Evolutionary conservation across 495 filamentous ascomycete genomes (phyloP), one percentile per base, ranked within the genome.

Genomic region (Astrocystis sublimbata): DNA sequence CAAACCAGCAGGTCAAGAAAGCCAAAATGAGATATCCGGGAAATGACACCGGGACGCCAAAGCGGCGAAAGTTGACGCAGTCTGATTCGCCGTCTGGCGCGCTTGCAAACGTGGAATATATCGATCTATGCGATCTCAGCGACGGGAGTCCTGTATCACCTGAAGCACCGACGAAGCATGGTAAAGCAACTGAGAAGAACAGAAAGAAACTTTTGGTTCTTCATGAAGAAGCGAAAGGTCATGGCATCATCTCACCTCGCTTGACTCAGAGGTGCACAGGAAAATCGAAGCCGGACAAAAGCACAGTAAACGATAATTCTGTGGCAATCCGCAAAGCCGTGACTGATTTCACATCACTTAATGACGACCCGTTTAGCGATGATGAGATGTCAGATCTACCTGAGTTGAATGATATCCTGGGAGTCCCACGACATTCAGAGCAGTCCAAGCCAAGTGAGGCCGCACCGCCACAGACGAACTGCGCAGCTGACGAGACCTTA

Each of bases 31-130:
- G 52, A 15, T 63, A 62, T 24, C 63, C 49, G 5, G 1, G n/a
- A 4, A 36, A 46, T n/a, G 51, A 62, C 17, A n/a, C 45, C 5
- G 12, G 35, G 13, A 53, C 51, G 23, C 23, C 40, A 38, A 53
- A 56, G 23, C n/a, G 31, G 41, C 23, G 30, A 6, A 62, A 49
- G 23, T n/a, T 23, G 15, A 42, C 31, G n/a, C 21, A 12, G 30
- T 1, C 23, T n/a, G 17, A 26, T 56, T 41, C 15, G 40, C 13
- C 59, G 2, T 40, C 51, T 3, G 62, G 45, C 38, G 50, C 31
- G 15, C 41, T 61, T n/a, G 64, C 66, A 17, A 69, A 73, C 42
- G 51, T 75, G 31, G 76, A 78, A 15, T 77, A 63, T 47, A 71
- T 79, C 45, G 76, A 79, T 31, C 69, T 79, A n/a, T 40, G 28